A percentile compares a stretch with the other conserved stretches of the same genome.
These are phyloP conservation scores for Cotoneaster glaucophyllus DNA, from an alignment of 306 rosid species.

Conservation along the genomic window DNA sequence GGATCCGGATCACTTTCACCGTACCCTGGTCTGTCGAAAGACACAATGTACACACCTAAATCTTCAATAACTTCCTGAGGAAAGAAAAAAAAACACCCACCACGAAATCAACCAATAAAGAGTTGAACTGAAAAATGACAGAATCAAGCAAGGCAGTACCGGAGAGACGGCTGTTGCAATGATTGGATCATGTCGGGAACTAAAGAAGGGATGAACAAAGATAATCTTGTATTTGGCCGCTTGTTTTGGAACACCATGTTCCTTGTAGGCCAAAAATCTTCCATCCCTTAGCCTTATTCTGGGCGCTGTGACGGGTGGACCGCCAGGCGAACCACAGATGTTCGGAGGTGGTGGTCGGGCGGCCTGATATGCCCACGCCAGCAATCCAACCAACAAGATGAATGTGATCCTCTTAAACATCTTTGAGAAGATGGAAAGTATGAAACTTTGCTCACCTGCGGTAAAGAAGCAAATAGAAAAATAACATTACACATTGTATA, in stretches of 20 bases:
- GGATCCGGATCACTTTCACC: slow-evolving; percentile 36
- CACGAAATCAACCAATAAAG: background rate
- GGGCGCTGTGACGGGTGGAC: slow-evolving; percentile 46
- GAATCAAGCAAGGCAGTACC: background rate
- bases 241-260: slow-evolving; percentile 40
- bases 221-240: slow-evolving; percentile 41
- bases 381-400: slow-evolving; percentile 20
- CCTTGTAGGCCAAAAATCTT: slow-evolving; percentile 58
- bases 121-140: too few relatives aligned
- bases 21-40: slow-evolving; percentile 26
- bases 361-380: slow-evolving; percentile 29
- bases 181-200: slow-evolving; percentile 17
- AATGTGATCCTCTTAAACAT: slow-evolving; percentile 4
- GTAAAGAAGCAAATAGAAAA: too few relatives aligned
- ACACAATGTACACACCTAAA: slow-evolving; percentile 1
- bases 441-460: background rate
- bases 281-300: slow-evolving; percentile 61
- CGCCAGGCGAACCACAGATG: slow-evolving; percentile 40
- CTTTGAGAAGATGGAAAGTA: background rate
- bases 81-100: background rate
- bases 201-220: slow-evolving; percentile 34
- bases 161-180: slow-evolving; percentile 5
- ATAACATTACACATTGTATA: too few relatives aligned
- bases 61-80: slow-evolving; percentile 4
- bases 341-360: slow-evolving; percentile 33